These are phyloP conservation scores for Penicillium glabrum DNA, from an alignment of 2,329 filamentous ascomycete genomes.

Conservation along the genomic window DNA sequence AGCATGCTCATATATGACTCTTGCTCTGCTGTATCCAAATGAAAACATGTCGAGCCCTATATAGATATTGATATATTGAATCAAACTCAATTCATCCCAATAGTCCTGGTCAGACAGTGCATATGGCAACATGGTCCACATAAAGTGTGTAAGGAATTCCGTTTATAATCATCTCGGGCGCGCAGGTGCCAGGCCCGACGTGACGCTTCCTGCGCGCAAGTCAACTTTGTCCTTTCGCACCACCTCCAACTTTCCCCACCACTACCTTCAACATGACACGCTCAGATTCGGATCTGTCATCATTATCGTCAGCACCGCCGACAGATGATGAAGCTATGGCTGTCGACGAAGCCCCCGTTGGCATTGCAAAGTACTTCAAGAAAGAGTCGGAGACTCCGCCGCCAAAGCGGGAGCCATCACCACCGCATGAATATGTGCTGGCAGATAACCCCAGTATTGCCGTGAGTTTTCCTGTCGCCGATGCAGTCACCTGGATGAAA, in stretches of 20 bases:
- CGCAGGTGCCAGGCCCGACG: conserved; percentile 10
- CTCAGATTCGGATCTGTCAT: conserved; percentile 58
- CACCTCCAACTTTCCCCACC: conserved; percentile 14
- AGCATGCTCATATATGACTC: not conserved
- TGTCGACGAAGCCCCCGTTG: conserved; percentile 39
- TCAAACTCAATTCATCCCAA: not conserved
- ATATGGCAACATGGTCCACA: not conserved
- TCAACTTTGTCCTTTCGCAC: conserved; percentile 31
- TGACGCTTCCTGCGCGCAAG: conserved; percentile 22
- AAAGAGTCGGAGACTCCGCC: conserved; percentile 56
- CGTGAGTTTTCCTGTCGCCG: conserved; percentile 58
- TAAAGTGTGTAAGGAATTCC: conserved; percentile 5
- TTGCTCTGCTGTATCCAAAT: not conserved
- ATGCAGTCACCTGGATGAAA: not conserved
- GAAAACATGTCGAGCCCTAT: not conserved
- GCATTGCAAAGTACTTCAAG: conserved; percentile 52
- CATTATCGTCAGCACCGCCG: conserved; percentile 59
- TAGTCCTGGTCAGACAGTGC: not conserved
- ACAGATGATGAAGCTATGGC: conserved; percentile 57
- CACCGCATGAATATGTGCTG: conserved; percentile 83
- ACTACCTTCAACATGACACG: conserved; percentile 43
- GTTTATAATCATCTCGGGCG: conserved; percentile 14
- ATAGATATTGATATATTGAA: not conserved
- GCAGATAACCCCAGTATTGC: conserved; percentile 91
- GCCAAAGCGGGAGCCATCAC: conserved; percentile 80